These are phyloP conservation scores for Theileria parva DNA, from an alignment of 169 alveolate genomes.

Conservation along the genomic window DNA sequence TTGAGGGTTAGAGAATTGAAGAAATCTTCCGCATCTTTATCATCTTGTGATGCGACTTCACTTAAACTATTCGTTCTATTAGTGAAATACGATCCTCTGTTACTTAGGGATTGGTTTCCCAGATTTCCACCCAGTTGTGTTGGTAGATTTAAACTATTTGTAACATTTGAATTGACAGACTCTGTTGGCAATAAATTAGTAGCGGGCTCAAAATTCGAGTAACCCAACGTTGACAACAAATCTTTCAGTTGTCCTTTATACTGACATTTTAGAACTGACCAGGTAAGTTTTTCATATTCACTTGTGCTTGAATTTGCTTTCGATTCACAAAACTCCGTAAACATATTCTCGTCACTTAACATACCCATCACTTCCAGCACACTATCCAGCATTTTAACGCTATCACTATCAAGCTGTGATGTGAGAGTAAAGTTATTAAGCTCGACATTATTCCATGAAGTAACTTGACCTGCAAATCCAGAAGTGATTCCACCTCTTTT, in stretches of 20 bases:
- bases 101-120: not conserved
- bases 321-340: constrained; percentile 26
- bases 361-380: constrained; percentile 40
- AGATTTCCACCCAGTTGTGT: not conserved
- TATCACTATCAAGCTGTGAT: constrained; percentile 34
- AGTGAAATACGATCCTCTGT: not conserved
- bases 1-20: constrained; percentile 44
- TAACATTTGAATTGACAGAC: not conserved
- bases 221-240: constrained; percentile 33
- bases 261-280: constrained; percentile 61
- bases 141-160: not conserved
- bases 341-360: constrained; percentile 24
- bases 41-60: constrained; percentile 22
- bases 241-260: constrained; percentile 19
- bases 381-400: constrained; percentile 24
- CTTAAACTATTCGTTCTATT: not conserved
- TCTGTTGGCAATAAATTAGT: not conserved
- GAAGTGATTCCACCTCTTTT: constrained; percentile 37
- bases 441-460: constrained; percentile 41
- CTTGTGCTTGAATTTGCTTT: constrained; percentile 27
- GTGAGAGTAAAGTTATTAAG: constrained; percentile 35
- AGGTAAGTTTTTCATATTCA: constrained; percentile 63
- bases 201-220: constrained; percentile 7
- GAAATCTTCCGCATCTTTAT: constrained; percentile 56
- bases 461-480: constrained; percentile 54